Base-by-base conservation (phyloP, 148 eudicot species). In the Tetragonia tetragonoides region DNA sequence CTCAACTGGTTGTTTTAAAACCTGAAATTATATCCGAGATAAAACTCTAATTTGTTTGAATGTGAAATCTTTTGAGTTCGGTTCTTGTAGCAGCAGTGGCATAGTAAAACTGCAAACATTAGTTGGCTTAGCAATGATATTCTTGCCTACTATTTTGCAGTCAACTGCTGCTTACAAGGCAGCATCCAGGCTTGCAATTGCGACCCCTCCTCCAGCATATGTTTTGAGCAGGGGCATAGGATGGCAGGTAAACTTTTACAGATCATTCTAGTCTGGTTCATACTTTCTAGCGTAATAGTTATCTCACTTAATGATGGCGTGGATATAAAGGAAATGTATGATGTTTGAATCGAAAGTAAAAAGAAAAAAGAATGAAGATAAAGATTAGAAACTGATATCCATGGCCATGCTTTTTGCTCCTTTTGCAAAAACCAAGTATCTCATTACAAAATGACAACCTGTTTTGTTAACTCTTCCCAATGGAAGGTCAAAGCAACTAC, bases 141-240 rank as follows among this genome's bases (percentile, higher is more conserved):
- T 41, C 66, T 37, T 39, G 6, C 20, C 65, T 20, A 7, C 23
- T 57, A 28, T 73, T 79, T 10, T 81, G 86, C 97, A 96, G 99
- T 96, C 99, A 70, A 96, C 97, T 66, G 98, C 86, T 71, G 99
- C 99, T 63, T 96, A 93, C 66, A 90, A 90, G 80, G 99, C 99
- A 78, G 99, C 99, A 77, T 93, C 99, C 63, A 91, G 99, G 84
- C 89, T 96, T 70, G 99, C 99, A 18, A 96, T 96, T 77, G 99
- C 99, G 57, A 96, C 99, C 41, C 99, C 99, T 44, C 99, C 99
- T 77, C 99, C 99, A 70, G 99, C 99, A 61, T 96, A 93, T 84
- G 99, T 96, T 70, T 81, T 96, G 76, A 96, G 99, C 78, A 90
- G 99, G 21, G 99, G 99, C 60, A 95, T 95, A 75, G 99, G 99